A percentile compares a stretch with the other conserved stretches of the same genome.
phyloP scores from a whole-genome alignment of 1,284 basidiomycete species.

The Rhodotorula sp. region DNA sequence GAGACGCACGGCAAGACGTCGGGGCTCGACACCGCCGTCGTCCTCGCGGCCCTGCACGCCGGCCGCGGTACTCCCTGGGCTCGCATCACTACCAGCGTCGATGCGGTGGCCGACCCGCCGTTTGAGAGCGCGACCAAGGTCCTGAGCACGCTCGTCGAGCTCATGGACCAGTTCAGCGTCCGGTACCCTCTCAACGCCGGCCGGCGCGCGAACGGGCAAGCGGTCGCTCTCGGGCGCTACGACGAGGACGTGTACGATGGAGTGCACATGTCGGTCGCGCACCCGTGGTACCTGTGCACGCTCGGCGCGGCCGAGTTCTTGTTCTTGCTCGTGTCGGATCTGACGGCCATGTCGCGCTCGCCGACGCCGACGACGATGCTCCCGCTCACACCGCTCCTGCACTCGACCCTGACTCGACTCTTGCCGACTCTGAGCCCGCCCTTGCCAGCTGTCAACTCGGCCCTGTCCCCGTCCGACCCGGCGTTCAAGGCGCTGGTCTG shows the following conservation, averaged over 20 bases:
- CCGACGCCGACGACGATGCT: background rate
- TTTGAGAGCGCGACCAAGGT: slow-evolving; percentile 42
- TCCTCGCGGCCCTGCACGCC: slow-evolving; percentile 52
- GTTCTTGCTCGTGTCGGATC: slow-evolving; percentile 40
- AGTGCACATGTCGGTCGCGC: slow-evolving; percentile 48
- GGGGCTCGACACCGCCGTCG: slow-evolving; percentile 51
- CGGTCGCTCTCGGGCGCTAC: slow-evolving; percentile 52
- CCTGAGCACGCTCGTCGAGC: slow-evolving; percentile 49
- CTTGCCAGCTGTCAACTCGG: slow-evolving; percentile 2
- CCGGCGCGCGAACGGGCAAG: slow-evolving; percentile 41
- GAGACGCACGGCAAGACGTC: slow-evolving; percentile 34
- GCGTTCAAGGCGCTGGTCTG: slow-evolving; percentile 6
- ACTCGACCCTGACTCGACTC: slow-evolving; percentile 15
- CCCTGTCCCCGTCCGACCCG: background rate
- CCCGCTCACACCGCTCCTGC: slow-evolving; percentile 16
- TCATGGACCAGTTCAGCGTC: slow-evolving; percentile 48
- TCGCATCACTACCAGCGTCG: background rate
- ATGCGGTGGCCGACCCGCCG: slow-evolving; percentile 19
- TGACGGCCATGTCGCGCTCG: background rate
- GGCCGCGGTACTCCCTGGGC: slow-evolving; percentile 41
- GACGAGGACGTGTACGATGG: slow-evolving; percentile 19
- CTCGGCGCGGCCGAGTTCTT: slow-evolving; percentile 52
- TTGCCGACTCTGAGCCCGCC: slow-evolving; percentile 4
- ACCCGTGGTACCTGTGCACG: slow-evolving; percentile 55
- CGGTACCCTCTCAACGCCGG: slow-evolving; percentile 51